phyloP scores from a whole-genome alignment of 345 rosid species.

The Eucalyptus curtisii region DNA sequence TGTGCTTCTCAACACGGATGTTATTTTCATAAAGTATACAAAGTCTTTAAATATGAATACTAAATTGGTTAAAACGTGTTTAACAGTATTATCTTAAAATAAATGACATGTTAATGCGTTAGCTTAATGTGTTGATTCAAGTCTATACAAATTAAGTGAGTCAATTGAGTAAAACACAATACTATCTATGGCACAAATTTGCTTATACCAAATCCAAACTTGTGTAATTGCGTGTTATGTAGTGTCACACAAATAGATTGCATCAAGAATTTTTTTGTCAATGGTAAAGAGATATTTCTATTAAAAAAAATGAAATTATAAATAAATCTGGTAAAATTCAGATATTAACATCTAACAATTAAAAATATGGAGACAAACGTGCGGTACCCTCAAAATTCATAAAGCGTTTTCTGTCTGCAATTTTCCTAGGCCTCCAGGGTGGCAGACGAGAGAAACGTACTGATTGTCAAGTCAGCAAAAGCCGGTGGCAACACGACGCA shows the following conservation, averaged over 20 bases:
- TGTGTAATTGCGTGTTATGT: rapidly evolving
- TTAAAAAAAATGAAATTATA: background rate
- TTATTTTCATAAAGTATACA: background rate
- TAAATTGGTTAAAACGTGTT: background rate
- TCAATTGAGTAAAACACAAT: background rate
- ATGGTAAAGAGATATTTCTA: background rate
- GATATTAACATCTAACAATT: background rate
- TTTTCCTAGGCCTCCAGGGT: background rate
- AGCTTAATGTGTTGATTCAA: too few relatives aligned
- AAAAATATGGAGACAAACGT: background rate
- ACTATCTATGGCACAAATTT: rapidly evolving
- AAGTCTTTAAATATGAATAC: background rate
- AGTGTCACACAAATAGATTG: rapidly evolving
- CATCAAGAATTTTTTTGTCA: background rate
- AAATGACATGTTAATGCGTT: background rate
- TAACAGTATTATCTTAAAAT: background rate
- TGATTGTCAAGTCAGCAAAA: background rate
- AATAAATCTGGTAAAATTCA: background rate
- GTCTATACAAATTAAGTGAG: background rate
- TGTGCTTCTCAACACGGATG: background rate
- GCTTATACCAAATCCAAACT: rapidly evolving
- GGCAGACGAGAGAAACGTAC: background rate
- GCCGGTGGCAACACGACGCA: background rate
- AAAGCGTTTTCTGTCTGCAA: background rate
- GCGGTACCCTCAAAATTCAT: background rate